Percentiles rank a stretch among this genome's conserved stretches.
These are phyloP conservation scores for Colletotrichum eremochloae DNA, from an alignment of 2,329 filamentous ascomycete genomes.

Conservation along the genomic window DNA sequence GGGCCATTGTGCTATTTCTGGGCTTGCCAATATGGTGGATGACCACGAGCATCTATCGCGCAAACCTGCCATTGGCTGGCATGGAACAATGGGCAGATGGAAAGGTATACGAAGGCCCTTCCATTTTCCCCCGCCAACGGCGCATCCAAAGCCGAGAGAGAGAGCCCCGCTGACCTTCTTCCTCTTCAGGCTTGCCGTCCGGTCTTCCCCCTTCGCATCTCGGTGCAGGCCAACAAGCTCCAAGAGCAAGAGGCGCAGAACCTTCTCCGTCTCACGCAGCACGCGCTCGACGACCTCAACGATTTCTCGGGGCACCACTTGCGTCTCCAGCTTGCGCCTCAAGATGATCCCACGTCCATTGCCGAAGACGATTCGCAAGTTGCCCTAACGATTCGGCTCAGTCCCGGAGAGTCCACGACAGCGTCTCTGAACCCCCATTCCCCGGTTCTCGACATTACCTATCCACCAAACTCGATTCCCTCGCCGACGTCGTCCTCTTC, in stretches of 20 bases:
- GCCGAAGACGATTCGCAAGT: conserved; percentile 61
- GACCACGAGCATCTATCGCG: conserved; percentile 93
- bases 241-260: conserved; percentile 77
- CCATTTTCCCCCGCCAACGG: background rate
- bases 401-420: conserved; percentile 71
- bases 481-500: conserved; percentile 78
- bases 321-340: conserved; percentile 74
- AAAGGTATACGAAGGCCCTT: conserved; percentile 69
- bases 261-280: conserved; percentile 84
- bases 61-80: conserved; percentile 81
- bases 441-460: conserved; percentile 82
- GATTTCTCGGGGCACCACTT: conserved; percentile 89
- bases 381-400: conserved; percentile 79
- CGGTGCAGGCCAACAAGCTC: conserved; percentile 77
- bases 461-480: conserved; percentile 77
- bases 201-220: conserved; percentile 87
- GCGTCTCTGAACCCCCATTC: conserved; percentile 77
- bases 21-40: conserved; percentile 96
- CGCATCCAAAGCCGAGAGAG: background rate
- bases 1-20: conserved; percentile 85
- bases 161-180: conserved; percentile 7
- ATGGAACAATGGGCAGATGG: conserved; percentile 96
- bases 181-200: conserved; percentile 80
- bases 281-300: conserved; percentile 87
- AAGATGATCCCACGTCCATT: conserved; percentile 48